Conservation (phyloP, 176 grass and related monocot species). For the Musa acuminata region DNA sequence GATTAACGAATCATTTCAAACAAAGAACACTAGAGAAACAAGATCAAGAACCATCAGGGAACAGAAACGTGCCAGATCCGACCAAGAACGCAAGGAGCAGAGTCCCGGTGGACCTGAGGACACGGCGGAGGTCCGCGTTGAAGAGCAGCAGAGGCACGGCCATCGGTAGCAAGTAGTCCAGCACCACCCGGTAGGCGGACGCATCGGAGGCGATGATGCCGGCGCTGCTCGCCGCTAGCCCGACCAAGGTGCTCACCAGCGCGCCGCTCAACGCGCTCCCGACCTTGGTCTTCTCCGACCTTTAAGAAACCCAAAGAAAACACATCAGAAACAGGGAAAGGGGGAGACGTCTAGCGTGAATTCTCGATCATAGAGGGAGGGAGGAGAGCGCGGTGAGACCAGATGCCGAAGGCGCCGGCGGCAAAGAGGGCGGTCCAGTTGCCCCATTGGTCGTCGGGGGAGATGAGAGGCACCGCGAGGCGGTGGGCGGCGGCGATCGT, state of each 20-base stretch:
- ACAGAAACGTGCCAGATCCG: conserved; percentile 39
- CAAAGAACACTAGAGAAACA: background rate
- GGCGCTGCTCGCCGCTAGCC: conserved; percentile 54
- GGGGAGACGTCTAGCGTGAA: background rate
- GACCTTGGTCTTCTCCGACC: conserved; percentile 39
- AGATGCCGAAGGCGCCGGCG: conserved; percentile 53
- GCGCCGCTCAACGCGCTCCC: conserved; percentile 65
- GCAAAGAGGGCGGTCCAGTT: conserved; percentile 68
- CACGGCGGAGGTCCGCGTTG: conserved; percentile 47
- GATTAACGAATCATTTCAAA: background rate
- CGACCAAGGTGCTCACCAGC: conserved; percentile 50
- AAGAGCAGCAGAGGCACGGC: conserved; percentile 68
- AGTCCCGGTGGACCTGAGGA: conserved; percentile 45
- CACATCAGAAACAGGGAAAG: background rate
- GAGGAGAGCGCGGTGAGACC: conserved; percentile 21
- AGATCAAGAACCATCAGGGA: background rate
- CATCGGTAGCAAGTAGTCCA: conserved; percentile 54
- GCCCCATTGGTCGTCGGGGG: conserved; percentile 58
- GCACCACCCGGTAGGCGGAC: conserved; percentile 43
- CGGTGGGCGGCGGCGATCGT: conserved; percentile 5
- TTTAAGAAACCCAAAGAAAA: conserved; percentile 4
- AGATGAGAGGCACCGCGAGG: conserved; percentile 32
- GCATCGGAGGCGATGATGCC: conserved; percentile 52
- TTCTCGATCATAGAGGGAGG: background rate
- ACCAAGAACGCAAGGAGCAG: conserved; percentile 58